Percentiles rank a stretch among this genome's conserved stretches.
Conservation (phyloP, 768 basidiomycete species). For the Tulasnella calospora region DNA sequence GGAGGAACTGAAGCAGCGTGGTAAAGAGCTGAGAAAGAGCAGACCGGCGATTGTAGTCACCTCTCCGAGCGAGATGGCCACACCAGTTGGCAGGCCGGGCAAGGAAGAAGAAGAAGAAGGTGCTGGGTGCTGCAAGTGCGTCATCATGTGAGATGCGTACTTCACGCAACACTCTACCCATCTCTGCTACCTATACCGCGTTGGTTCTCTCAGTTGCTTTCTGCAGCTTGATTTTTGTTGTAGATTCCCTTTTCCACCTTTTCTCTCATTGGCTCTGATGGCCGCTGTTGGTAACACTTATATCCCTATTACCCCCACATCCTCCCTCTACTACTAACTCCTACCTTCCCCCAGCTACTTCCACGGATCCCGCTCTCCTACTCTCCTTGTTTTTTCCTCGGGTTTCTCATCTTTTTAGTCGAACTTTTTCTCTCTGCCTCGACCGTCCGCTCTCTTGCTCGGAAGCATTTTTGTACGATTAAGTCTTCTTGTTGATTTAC, state of each 20-base stretch:
- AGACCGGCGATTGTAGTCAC: constrained; percentile 27
- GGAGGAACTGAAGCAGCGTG: constrained; percentile 18
- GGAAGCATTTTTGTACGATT: not conserved
- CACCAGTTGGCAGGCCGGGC: constrained; percentile 22
- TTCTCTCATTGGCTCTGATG: constrained; percentile 17
- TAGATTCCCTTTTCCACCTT: not conserved
- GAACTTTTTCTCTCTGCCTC: not conserved
- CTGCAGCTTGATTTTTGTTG: not conserved
- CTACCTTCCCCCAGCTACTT: not conserved
- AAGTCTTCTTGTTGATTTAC: not conserved
- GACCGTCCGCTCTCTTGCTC: not conserved
- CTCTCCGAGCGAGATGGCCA: constrained; percentile 22
- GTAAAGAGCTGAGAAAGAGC: constrained; percentile 27
- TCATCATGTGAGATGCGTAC: constrained; percentile 59
- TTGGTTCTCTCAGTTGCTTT: not conserved
- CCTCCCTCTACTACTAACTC: not conserved
- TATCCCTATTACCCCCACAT: constrained; percentile 1
- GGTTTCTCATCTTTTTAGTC: not conserved
- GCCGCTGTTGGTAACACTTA: not conserved
- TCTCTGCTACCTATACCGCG: constrained; percentile 33
- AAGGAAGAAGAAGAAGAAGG: constrained; percentile 46
- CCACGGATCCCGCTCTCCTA: not conserved
- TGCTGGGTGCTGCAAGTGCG: constrained; percentile 73
- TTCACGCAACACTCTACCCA: not conserved
- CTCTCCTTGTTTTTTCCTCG: not conserved